Conservation (phyloP, 2,329 filamentous ascomycete genomes). For the Venturia nashicola region DNA sequence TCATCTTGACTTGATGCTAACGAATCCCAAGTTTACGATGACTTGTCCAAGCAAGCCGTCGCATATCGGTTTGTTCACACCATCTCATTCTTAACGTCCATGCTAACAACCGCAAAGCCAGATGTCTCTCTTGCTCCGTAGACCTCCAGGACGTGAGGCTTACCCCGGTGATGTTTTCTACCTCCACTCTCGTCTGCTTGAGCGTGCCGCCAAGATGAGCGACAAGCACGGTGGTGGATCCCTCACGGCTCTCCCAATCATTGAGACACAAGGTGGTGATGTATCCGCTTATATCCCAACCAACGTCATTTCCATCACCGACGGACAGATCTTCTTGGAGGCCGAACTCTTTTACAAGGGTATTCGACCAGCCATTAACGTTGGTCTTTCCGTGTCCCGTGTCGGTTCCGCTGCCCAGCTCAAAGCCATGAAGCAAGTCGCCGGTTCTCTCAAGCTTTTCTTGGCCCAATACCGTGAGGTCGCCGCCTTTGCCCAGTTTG, state of each 20-base stretch:
- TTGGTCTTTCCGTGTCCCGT: constrained; percentile 99
- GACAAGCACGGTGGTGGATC: constrained; percentile 90
- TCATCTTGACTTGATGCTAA: too few species aligned
- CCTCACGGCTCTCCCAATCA: constrained; percentile 91
- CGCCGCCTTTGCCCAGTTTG: constrained; percentile 98
- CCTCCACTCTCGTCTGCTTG: constrained; percentile 96
- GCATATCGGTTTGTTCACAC: constrained; percentile 53
- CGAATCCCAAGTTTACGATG: constrained; percentile 54
- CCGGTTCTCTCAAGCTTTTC: constrained; percentile 99
- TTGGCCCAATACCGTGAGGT: constrained; percentile 99
- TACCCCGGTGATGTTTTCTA: constrained; percentile 60
- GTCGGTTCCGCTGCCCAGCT: constrained; percentile 98
- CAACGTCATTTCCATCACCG: constrained; percentile 99
- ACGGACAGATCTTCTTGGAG: constrained; percentile 99
- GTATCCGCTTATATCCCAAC: constrained; percentile 99
- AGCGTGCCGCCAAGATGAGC: constrained; percentile 99
- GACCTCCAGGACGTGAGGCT: constrained; percentile 26
- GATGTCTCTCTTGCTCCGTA: constrained; percentile 96
- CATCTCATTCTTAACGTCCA: too few species aligned
- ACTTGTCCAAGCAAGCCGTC: constrained; percentile 95
- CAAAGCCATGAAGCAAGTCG: constrained; percentile 99
- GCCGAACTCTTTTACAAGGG: constrained; percentile 99
- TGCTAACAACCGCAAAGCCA: constrained; percentile 38
- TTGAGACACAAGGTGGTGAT: constrained; percentile 99
- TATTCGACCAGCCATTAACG: constrained; percentile 99